Base-by-base conservation (phyloP, 106 monocot species). In the Phalaenopsis equestris region DNA sequence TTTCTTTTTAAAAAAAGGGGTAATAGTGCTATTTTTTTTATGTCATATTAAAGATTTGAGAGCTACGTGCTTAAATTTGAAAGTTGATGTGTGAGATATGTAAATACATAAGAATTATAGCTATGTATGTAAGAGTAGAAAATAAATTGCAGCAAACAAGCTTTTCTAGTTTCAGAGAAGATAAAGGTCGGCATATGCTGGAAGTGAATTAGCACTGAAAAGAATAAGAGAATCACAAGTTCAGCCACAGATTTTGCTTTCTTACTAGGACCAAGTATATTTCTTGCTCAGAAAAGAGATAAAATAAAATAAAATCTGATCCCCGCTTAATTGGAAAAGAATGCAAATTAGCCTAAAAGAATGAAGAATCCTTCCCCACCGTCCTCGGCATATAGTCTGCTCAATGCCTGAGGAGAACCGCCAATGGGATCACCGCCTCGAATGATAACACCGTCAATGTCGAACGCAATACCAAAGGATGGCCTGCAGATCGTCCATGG, bases 381-480 rank as follows among this genome's bases (percentile, higher is more conserved):
- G 42, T 96, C 83, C 23, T 82, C 83, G n/a, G 23, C 39, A 68
- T 91, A 93, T 72, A 96, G 93, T 85, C 88, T 86, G 70, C 77
- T 76, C 41, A 96, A 80, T 1, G 94, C 93, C 80, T 85, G 88
- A 3, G 90, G 80, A 77, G 96, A 91, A 5, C 93, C 93, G 5
- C 91, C 96, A 42, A 93, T 92, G 17, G 93, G 90, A 36, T 58
- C 57, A 42, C 72, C 83, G n/a, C 96, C 97, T 11, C 89, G 83
- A 56, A 97, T 82, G n/a, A 97, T 80, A 75, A 97, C 97, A 1
- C 97, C 94, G 46, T 97, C 97, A 42, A 97, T 94, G 82, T 94
- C 97, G 75, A 97, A 94, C 0, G 96, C 94, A 52, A 97, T 94
- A 19, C 94, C 96, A 48, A 94, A 94, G 8, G 92, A 87, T 16